phyloP scores from a whole-genome alignment of 139 green algal species.

The Chlamydomonas applanata region DNA sequence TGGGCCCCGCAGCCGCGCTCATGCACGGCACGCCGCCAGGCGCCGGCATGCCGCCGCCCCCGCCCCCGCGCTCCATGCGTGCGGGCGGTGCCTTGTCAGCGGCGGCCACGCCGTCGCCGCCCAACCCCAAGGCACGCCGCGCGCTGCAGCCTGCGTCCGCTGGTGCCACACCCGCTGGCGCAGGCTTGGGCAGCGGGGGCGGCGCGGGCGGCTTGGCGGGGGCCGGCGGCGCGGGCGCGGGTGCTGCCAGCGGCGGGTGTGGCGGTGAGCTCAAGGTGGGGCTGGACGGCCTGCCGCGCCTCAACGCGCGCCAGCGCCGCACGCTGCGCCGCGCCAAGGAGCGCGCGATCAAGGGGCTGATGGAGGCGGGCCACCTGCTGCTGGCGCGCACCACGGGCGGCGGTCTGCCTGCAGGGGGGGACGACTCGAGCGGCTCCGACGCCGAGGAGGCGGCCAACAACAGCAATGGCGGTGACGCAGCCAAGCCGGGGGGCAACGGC shows the following conservation, averaged over 20 bases:
- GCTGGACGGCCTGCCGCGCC: constrained; percentile 29
- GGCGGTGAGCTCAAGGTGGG: constrained; percentile 26
- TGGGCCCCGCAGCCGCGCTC: too few species aligned
- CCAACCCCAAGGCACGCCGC: not conserved
- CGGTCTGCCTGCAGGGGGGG: too few species aligned
- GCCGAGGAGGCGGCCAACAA: too few species aligned
- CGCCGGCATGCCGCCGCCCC: too few species aligned
- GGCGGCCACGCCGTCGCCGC: not conserved
- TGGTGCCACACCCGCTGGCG: not conserved
- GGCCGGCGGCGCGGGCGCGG: not conserved
- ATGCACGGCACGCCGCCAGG: too few species aligned
- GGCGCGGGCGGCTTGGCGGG: not conserved
- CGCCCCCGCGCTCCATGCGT: too few species aligned
- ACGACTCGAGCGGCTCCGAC: too few species aligned
- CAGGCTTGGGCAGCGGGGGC: not conserved
- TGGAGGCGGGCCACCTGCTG: constrained; percentile 45
- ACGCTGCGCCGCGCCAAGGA: constrained; percentile 56
- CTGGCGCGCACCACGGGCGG: too few species aligned
- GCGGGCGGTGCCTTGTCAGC: too few species aligned
- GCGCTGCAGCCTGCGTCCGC: not conserved
- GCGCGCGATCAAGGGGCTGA: constrained; percentile 48
- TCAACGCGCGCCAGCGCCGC: constrained; percentile 61
- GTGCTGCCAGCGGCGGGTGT: not conserved
- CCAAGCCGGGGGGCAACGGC: too few species aligned
- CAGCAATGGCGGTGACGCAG: too few species aligned